phyloP scores from a whole-genome alignment of 129 eudicot species.

The Saussurea involucrata region DNA sequence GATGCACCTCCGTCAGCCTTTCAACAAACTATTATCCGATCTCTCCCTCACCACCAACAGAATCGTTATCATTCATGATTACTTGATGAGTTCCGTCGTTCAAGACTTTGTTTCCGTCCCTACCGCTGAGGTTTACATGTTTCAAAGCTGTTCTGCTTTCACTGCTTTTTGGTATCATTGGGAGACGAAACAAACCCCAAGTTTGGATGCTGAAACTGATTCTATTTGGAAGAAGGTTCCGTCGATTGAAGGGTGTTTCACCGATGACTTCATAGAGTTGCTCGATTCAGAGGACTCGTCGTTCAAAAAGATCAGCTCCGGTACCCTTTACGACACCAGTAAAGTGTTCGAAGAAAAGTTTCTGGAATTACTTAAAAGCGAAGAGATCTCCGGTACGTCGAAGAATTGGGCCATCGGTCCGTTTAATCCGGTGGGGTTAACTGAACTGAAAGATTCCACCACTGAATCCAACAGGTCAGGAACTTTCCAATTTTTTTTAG shows the following conservation, averaged over 20 bases:
- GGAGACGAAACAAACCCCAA: slow-evolving; percentile 14
- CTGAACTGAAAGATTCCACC: neutral
- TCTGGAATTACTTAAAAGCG: slow-evolving; percentile 14
- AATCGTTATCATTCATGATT: slow-evolving; percentile 30
- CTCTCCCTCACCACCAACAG: slow-evolving; percentile 20
- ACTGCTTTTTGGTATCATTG: slow-evolving; percentile 30
- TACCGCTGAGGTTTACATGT: slow-evolving; percentile 28
- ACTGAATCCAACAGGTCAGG: neutral
- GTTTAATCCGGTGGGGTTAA: slow-evolving; percentile 22
- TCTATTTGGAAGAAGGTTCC: slow-evolving; percentile 10
- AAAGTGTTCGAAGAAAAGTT: slow-evolving; percentile 30
- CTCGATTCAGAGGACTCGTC: slow-evolving; percentile 11
- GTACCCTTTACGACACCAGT: slow-evolving; percentile 33
- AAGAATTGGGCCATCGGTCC: slow-evolving; percentile 43
- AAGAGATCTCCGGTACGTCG: slow-evolving; percentile 8
- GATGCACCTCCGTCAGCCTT: slow-evolving; percentile 38
- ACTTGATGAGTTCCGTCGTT: slow-evolving; percentile 36
- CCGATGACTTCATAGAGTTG: slow-evolving; percentile 4
- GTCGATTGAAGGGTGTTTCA: slow-evolving; percentile 28
- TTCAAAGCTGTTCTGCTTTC: slow-evolving; percentile 34
- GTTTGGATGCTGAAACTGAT: slow-evolving; percentile 13
- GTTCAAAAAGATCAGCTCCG: slow-evolving; percentile 26
- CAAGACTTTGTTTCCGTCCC: slow-evolving; percentile 23
- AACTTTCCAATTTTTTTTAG: no score
- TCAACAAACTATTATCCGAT: slow-evolving; percentile 1